Percentiles rank a stretch among this genome's conserved stretches.
Conservation (phyloP, 768 basidiomycete species). For the Leucocoprinus leucothites region DNA sequence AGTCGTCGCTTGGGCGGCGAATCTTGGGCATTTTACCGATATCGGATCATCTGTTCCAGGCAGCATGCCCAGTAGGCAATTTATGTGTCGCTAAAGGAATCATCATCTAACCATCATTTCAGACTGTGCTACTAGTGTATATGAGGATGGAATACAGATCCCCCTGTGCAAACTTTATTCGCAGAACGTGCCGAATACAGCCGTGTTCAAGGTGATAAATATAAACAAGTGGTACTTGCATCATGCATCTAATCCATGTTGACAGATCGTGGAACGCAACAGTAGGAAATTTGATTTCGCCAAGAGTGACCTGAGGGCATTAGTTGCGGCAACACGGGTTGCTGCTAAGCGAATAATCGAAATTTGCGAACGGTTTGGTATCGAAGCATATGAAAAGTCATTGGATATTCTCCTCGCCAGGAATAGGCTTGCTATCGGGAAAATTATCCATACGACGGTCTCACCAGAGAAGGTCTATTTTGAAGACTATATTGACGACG, state of each 20-base stretch:
- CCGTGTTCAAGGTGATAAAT: constrained; percentile 19
- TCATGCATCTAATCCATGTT: not conserved
- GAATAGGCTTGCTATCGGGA: constrained; percentile 25
- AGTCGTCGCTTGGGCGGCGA: constrained; percentile 26
- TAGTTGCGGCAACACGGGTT: constrained; percentile 25
- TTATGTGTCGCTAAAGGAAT: not conserved
- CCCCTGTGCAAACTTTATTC: constrained; percentile 26
- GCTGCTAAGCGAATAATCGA: constrained; percentile 22
- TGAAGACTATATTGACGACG: constrained; percentile 29
- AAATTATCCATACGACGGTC: constrained; percentile 24
- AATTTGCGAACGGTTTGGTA: constrained; percentile 25
- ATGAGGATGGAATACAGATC: constrained; percentile 27
- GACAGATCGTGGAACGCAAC: constrained; percentile 20
- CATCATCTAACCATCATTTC: not conserved
- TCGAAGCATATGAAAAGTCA: constrained; percentile 20
- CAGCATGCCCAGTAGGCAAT: constrained; percentile 18
- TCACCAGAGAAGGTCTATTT: constrained; percentile 20
- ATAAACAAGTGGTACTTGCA: not conserved
- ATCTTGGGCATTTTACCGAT: constrained; percentile 27
- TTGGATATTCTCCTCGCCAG: constrained; percentile 23
- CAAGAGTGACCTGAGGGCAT: constrained; percentile 24
- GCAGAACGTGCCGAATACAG: constrained; percentile 21
- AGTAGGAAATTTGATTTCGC: constrained; percentile 26
- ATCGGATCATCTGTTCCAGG: constrained; percentile 22
- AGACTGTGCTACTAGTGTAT: constrained; percentile 20